Evolutionary conservation across 805 yeast species (phyloP).

Genomic region (Wickerhamiella sergipiensis): DNA sequence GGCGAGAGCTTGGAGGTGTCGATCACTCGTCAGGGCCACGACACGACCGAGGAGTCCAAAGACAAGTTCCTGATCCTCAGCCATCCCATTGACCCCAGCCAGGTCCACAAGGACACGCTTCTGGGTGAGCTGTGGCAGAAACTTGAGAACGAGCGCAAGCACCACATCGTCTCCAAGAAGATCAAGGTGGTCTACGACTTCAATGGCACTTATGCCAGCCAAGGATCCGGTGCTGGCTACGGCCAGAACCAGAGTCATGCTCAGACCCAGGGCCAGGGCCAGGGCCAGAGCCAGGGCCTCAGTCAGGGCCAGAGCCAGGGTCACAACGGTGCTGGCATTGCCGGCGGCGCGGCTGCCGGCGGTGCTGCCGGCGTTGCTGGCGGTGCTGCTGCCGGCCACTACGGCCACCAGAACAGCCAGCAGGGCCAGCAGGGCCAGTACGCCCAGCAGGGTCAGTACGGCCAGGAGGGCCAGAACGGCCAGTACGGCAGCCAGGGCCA

Average conservation of each 20-base stretch:
- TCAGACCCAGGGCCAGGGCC: not conserved
- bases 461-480: not conserved
- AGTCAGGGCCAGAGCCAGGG: not conserved
- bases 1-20: constrained; percentile 61
- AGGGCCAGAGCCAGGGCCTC: not conserved
- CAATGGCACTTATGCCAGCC: not conserved
- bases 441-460: not conserved
- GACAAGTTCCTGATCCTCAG: constrained; percentile 81
- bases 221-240: not conserved
- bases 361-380: not conserved
- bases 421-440: not conserved
- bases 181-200: constrained; percentile 35
- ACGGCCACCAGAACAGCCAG: not conserved
- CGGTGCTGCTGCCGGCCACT: constrained; percentile 1
- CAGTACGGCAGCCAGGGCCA: too few species aligned
- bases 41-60: constrained; percentile 66
- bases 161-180: constrained; percentile 41
- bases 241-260: not conserved
- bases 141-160: constrained; percentile 43
- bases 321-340: not conserved
- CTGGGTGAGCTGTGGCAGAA: constrained; percentile 43
- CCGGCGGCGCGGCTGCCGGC: constrained; percentile 1
- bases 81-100: constrained; percentile 50
- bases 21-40: constrained; percentile 74
- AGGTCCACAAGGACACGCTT: constrained; percentile 28